Evolutionary conservation across 495 filamentous ascomycete species (phyloP).

Genomic region (Usnea hakonensis): DNA sequence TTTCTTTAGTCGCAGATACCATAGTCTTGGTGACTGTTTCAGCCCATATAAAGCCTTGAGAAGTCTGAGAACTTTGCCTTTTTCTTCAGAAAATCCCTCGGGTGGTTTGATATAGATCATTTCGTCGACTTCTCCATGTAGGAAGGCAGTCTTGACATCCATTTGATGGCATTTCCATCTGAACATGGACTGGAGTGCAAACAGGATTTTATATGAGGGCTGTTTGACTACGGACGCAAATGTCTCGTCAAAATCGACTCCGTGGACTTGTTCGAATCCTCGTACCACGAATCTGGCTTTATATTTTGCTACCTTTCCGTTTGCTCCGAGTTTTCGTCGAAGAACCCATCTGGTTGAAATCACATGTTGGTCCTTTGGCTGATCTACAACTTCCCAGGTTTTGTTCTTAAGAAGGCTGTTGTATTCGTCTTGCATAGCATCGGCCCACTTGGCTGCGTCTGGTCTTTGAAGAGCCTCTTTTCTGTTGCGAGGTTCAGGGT

Average conservation of each 20-base stretch:
- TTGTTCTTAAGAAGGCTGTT: constrained; percentile 27
- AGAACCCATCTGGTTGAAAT: constrained; percentile 31
- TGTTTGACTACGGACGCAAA: constrained; percentile 38
- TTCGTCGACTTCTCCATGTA: no score
- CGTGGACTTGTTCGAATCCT: constrained; percentile 28
- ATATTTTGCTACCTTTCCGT: constrained; percentile 26
- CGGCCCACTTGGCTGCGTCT: constrained; percentile 15
- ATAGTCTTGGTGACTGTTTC: constrained; percentile 34
- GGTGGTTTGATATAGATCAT: no score
- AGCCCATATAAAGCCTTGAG: constrained; percentile 36
- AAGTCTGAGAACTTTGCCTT: no score
- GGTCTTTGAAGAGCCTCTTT: no score
- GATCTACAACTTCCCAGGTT: constrained; percentile 27
- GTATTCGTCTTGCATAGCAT: constrained; percentile 24
- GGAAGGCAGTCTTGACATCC: no score
- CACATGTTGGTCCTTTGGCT: constrained; percentile 22
- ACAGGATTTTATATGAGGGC: no score
- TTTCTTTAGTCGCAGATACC: constrained; percentile 30
- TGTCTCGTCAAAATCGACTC: constrained; percentile 35
- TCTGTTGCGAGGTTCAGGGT: no score
- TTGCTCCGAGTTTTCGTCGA: constrained; percentile 29
- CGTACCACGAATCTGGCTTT: constrained; percentile 31
- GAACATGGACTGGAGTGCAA: no score
- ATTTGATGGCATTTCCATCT: no score
- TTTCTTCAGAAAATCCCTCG: no score